Conservation (phyloP, 768 basidiomycete species). For the Lactarius psammicola region DNA sequence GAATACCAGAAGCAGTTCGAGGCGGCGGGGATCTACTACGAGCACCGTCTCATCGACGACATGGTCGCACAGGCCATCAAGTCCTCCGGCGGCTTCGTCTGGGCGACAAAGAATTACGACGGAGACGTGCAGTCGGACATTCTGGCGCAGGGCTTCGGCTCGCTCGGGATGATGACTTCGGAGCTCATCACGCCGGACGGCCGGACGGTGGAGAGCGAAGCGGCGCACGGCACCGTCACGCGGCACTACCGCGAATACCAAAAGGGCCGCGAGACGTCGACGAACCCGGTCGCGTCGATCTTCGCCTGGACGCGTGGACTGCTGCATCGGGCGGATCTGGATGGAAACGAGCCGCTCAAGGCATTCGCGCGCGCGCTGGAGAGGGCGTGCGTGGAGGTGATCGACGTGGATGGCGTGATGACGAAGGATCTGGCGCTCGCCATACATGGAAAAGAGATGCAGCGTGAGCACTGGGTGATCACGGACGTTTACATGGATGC, state of each 20-base stretch:
- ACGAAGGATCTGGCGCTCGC: slow-evolving; percentile 96
- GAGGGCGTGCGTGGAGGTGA: slow-evolving; percentile 84
- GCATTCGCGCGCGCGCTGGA: slow-evolving; percentile 81
- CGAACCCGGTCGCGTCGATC: slow-evolving; percentile 98
- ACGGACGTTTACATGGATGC: slow-evolving; percentile 93
- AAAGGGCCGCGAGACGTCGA: slow-evolving; percentile 96
- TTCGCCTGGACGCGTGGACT: slow-evolving; percentile 98
- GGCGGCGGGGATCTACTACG: slow-evolving; percentile 75
- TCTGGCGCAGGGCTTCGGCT: slow-evolving; percentile 96
- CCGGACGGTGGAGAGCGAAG: slow-evolving; percentile 88
- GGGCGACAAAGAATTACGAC: slow-evolving; percentile 67
- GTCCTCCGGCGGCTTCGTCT: slow-evolving; percentile 81
- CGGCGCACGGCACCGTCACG: slow-evolving; percentile 94
- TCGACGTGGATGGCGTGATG: slow-evolving; percentile 89
- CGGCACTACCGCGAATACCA: slow-evolving; percentile 97
- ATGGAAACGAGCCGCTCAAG: slow-evolving; percentile 70
- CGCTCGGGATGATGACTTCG: slow-evolving; percentile 96
- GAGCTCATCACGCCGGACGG: slow-evolving; percentile 96
- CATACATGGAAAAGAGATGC: slow-evolving; percentile 88
- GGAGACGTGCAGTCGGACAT: slow-evolving; percentile 79
- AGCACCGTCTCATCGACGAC: slow-evolving; percentile 96
- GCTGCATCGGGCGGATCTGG: slow-evolving; percentile 88
- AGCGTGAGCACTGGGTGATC: slow-evolving; percentile 95
- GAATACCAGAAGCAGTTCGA: slow-evolving; percentile 74
- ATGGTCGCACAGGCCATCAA: slow-evolving; percentile 99